Conservation (phyloP, 352 stramenopile species). For the Pythium biforme region DNA sequence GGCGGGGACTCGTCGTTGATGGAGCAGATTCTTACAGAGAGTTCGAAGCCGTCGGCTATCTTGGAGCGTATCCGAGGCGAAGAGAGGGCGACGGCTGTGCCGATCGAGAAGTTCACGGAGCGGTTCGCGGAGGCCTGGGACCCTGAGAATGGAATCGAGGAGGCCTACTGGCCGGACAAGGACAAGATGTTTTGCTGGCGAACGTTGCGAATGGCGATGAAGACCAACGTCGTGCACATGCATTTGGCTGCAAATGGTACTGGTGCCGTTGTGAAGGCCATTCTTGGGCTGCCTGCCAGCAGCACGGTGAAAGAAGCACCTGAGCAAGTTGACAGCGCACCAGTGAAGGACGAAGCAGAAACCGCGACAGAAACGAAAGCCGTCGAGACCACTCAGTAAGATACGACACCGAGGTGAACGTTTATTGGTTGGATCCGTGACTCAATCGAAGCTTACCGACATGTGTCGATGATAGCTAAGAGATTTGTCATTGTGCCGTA, state of each 20-base stretch:
- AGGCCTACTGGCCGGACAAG: constrained; percentile 95
- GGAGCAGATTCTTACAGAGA: constrained; percentile 79
- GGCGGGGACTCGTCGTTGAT: constrained; percentile 45
- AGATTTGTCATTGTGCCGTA: background rate
- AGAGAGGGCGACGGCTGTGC: constrained; percentile 61
- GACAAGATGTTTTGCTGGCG: constrained; percentile 88
- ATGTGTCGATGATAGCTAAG: too few species aligned
- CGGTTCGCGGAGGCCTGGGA: constrained; percentile 93
- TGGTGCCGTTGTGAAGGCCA: constrained; percentile 64
- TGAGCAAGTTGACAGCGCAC: background rate
- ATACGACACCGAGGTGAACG: background rate
- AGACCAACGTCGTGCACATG: constrained; percentile 67
- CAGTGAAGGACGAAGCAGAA: constrained; percentile 9
- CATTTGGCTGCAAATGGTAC: constrained; percentile 61
- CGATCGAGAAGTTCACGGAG: constrained; percentile 80
- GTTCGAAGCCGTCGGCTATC: constrained; percentile 68
- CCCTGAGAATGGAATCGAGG: constrained; percentile 94
- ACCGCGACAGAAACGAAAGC: background rate
- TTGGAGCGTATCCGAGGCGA: constrained; percentile 75
- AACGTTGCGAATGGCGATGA: constrained; percentile 81
- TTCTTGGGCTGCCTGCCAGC: constrained; percentile 37
- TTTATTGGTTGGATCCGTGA: background rate
- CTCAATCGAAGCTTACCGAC: too few species aligned
- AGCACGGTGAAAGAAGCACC: background rate
- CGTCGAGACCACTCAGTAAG: background rate